Conservation (phyloP, 805 yeast genomes). For the Huiozyma naganishii region DNA sequence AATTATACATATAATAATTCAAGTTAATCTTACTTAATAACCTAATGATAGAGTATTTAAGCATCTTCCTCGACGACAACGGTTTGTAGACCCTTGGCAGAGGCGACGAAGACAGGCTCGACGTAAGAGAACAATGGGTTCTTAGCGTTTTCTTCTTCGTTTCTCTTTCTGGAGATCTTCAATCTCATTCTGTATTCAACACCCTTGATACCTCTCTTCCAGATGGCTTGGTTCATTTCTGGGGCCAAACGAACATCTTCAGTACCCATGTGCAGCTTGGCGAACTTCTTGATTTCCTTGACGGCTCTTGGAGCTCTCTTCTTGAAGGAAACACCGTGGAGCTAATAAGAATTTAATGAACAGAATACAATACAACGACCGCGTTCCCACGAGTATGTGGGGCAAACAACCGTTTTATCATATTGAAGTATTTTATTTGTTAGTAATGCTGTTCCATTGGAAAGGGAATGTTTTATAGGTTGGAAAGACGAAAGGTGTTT, state of each 20-base stretch:
- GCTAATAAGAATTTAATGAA: slow-evolving; percentile 33
- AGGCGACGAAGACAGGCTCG: slow-evolving; percentile 91
- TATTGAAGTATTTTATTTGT: neutral
- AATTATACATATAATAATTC: no score
- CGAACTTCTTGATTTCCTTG: slow-evolving; percentile 98
- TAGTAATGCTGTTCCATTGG: neutral
- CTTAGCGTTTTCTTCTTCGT: slow-evolving; percentile 99
- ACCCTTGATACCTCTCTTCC: slow-evolving; percentile 99
- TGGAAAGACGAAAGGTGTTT: no score
- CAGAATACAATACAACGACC: no score
- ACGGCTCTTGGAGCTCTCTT: slow-evolving; percentile 99
- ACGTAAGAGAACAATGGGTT: slow-evolving; percentile 96
- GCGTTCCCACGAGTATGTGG: no score
- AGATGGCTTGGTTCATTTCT: slow-evolving; percentile 92
- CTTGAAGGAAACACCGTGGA: slow-evolving; percentile 98
- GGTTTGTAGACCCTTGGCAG: slow-evolving; percentile 96
- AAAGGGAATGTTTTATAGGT: no score
- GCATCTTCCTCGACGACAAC: slow-evolving; percentile 83
- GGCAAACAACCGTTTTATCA: no score
- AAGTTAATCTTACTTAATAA: no score
- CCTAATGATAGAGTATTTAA: slow-evolving; percentile 9
- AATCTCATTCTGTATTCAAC: slow-evolving; percentile 96
- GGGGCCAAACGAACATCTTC: slow-evolving; percentile 98
- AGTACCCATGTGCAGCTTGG: slow-evolving; percentile 98
- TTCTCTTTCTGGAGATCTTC: slow-evolving; percentile 98